These are phyloP conservation scores for Sordaria brevicollis DNA, from an alignment of 495 filamentous ascomycete species.

Conservation along the genomic window DNA sequence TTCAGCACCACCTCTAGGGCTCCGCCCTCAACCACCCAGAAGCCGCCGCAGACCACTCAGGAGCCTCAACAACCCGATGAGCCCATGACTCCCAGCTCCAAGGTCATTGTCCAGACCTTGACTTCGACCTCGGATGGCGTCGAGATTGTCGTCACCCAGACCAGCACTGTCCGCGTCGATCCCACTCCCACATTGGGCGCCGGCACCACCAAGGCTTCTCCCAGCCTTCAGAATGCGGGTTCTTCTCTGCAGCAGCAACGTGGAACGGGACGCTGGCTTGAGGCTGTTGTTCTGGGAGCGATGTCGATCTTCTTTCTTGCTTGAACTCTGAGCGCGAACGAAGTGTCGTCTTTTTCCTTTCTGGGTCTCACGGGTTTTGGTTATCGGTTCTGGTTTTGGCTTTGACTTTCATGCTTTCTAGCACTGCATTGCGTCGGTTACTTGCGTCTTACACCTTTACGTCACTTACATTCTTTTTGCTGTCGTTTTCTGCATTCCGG, in stretches of 20 bases:
- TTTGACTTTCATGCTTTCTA: not conserved
- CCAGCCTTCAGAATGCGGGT: slow-evolving; percentile 28
- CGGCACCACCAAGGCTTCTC: slow-evolving; percentile 8
- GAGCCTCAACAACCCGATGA: not conserved
- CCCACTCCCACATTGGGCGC: slow-evolving; percentile 2
- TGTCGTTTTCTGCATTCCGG: not conserved
- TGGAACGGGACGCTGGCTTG: not conserved
- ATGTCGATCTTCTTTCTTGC: slow-evolving; percentile 4
- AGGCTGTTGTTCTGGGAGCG: slow-evolving; percentile 21
- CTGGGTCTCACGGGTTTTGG: not conserved
- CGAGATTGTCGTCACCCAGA: slow-evolving; percentile 18
- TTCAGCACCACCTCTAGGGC: not conserved
- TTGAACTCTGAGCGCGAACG: not conserved
- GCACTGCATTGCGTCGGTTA: not conserved
- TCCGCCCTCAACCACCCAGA: not conserved
- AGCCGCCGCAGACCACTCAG: slow-evolving; percentile 1
- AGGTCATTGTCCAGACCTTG: slow-evolving; percentile 13
- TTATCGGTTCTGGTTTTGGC: not conserved
- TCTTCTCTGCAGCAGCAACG: slow-evolving; percentile 4
- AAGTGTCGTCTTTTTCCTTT: not conserved
- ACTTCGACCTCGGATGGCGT: slow-evolving; percentile 29
- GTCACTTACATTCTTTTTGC: not conserved
- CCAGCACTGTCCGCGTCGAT: slow-evolving; percentile 15
- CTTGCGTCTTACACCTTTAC: not conserved
- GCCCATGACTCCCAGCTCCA: slow-evolving; percentile 8